Evolutionary conservation across 352 stramenopile species (phyloP), one percentile per base, ranked within the genome.

Genomic region (Pythium oligandrum): DNA sequence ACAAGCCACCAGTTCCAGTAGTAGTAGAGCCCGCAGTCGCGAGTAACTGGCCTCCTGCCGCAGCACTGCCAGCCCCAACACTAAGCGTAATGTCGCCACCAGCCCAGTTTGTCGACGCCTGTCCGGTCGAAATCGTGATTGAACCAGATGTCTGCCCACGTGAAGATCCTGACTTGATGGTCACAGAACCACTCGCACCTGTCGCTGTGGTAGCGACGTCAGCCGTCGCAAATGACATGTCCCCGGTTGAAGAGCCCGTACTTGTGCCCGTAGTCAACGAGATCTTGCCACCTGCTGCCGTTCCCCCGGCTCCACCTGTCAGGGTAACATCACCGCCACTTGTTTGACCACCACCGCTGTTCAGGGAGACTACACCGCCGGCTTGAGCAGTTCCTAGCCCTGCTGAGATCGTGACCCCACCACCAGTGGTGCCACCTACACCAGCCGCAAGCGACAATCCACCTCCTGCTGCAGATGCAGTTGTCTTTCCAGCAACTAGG

Each of bases 31-130:
- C 75, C 42, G 78, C 66, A 33, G 59, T 57, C 26, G 83, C 37
- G 5, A 59, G 51, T 36, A 86, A 64, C 7, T 77, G 63, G 32
- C 75, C 70, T 8, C 67, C 75, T 44, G 70, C 59, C 12, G 60
- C 71, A 36, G 59, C 58, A 31, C 64, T 63, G 6, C 69, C 70
- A 59, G 52, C 64, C 33, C 75, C 75, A 35, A 70, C 74, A 3
- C 65, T 72, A 47, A 86, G 51, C 8, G 60, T 73, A 17, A 85
- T 48, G 9, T 59, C 64, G 5, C 74, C 74, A 48, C 63, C 58
- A 5, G 32, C 49, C 9, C 12, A 53, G 32, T 7, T 56, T 10
- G 45, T 53, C 26, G 45, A 46, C 7, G 17, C 17, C 17, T 10
- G 42, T n/a, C 59, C 62, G 26, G 55, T 62, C 6, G 43, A 48